Evolutionary conservation across 2,329 filamentous ascomycete genomes (phyloP).

Genomic region (Aspergillus oerlinghausenensis): DNA sequence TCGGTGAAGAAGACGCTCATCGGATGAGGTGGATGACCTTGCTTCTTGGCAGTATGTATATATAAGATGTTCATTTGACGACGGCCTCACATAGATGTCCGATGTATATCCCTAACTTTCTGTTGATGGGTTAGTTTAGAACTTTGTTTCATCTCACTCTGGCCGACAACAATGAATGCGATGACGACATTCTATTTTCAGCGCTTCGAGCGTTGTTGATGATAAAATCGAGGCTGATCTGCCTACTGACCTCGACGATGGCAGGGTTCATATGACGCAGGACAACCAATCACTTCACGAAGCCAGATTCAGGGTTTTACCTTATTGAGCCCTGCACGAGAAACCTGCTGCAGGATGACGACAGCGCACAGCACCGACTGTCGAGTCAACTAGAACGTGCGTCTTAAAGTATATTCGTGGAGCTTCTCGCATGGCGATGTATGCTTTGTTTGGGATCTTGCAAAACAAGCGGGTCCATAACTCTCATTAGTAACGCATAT

Average conservation of each 20-base stretch:
- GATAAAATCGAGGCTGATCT: background rate
- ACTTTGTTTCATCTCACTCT: background rate
- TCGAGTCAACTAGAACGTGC: background rate
- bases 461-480: background rate
- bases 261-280: background rate
- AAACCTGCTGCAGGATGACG: background rate
- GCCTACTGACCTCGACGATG: background rate
- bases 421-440: background rate
- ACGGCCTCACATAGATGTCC: background rate
- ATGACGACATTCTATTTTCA: background rate
- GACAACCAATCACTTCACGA: background rate
- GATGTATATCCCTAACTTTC: background rate
- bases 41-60: background rate
- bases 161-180: background rate
- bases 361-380: background rate
- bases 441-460: background rate
- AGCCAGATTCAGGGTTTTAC: background rate
- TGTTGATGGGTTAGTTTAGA: background rate
- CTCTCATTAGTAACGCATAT: background rate
- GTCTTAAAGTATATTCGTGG: background rate
- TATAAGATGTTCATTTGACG: background rate
- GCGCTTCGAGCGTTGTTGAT: background rate
- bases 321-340: background rate
- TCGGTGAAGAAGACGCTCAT: constrained; percentile 34
- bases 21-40: background rate